Evolutionary conservation across 2,329 filamentous ascomycete species (phyloP).

Genomic region (Phialocephala subalpina): DNA sequence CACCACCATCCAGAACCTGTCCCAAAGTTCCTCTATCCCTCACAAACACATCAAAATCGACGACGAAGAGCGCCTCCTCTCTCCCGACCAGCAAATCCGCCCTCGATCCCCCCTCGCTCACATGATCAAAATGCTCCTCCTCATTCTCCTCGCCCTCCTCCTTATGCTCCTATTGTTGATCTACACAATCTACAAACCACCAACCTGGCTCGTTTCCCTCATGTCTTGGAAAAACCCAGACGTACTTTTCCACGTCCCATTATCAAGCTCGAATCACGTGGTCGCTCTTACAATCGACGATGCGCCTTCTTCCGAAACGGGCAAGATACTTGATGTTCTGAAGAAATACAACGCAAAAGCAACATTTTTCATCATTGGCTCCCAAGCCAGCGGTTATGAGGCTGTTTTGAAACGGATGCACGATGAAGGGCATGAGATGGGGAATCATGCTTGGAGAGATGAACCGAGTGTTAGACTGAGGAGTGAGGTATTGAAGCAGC

Average conservation of each 20-base stretch:
- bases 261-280: conserved; percentile 65
- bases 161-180: conserved; percentile 50
- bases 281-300: conserved; percentile 90
- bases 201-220: conserved; percentile 72
- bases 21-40: conserved; percentile 2
- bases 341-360: conserved; percentile 71
- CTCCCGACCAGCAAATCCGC: background rate
- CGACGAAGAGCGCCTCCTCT: conserved; percentile 37
- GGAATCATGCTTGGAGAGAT: conserved; percentile 90
- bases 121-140: conserved; percentile 31
- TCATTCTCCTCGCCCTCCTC: conserved; percentile 33
- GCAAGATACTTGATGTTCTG: conserved; percentile 74
- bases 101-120: conserved; percentile 1
- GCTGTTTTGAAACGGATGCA: conserved; percentile 62
- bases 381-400: conserved; percentile 69
- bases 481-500: conserved; percentile 63
- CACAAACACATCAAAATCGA: conserved; percentile 43
- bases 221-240: conserved; percentile 78
- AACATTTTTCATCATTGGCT: conserved; percentile 90
- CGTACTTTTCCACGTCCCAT: conserved; percentile 76
- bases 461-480: conserved; percentile 73
- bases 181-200: conserved; percentile 85
- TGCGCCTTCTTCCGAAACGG: conserved; percentile 77
- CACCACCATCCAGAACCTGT: conserved; percentile 5
- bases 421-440: conserved; percentile 74